A percentile compares a stretch with the other conserved stretches of the same genome.
Conservation (phyloP, 768 basidiomycete species). For the Pisolithus marmoratus region DNA sequence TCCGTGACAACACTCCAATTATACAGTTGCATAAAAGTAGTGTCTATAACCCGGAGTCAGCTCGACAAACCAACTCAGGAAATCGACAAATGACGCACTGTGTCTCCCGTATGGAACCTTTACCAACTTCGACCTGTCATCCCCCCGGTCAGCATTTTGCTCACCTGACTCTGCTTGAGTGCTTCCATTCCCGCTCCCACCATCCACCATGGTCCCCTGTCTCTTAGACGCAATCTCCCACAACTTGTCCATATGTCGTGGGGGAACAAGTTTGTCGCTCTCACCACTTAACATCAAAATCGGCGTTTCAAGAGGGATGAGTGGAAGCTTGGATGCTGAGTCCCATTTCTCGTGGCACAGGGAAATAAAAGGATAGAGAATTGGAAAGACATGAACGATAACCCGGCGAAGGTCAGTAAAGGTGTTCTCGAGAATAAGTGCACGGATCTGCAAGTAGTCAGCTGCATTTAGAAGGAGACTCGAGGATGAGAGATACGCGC, state of each 20-base stretch:
- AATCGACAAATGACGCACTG: conserved; percentile 33
- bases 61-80: background rate
- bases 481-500: conserved; percentile 28
- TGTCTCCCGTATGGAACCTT: conserved; percentile 50
- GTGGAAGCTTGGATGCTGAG: no score
- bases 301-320: no score
- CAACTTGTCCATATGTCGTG: conserved; percentile 52
- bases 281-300: no score
- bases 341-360: conserved; percentile 81
- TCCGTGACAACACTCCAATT: conserved; percentile 49
- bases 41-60: conserved; percentile 29
- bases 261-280: conserved; percentile 49
- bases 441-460: conserved; percentile 48
- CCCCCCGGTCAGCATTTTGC: conserved; percentile 28
- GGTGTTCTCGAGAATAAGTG: conserved; percentile 88
- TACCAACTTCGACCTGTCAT: conserved; percentile 49
- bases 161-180: conserved; percentile 2
- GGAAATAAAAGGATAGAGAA: conserved; percentile 66
- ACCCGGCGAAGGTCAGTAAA: conserved; percentile 81
- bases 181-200: no score
- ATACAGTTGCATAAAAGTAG: conserved; percentile 49
- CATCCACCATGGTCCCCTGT: conserved; percentile 31
- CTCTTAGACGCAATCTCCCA: conserved; percentile 55
- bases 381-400: conserved; percentile 72
- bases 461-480: background rate